Percentiles rank a stretch among this genome's conserved stretches.
These are phyloP conservation scores for Myotisia sp. DNA, from an alignment of 2,329 filamentous ascomycete genomes.

Conservation along the genomic window DNA sequence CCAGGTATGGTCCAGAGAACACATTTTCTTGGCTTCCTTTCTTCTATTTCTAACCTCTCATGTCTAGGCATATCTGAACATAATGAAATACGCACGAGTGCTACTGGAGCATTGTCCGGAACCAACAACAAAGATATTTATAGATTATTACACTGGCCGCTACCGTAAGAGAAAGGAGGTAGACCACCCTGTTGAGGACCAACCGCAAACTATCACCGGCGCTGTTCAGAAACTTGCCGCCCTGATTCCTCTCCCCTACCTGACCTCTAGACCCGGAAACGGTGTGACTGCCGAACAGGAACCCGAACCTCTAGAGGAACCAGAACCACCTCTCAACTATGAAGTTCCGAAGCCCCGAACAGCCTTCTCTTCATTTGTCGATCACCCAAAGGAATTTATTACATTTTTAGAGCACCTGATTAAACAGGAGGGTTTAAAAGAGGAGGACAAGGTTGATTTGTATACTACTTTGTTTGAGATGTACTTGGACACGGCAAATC, in stretches of 20 bases:
- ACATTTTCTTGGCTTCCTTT: background rate
- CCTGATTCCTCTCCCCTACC: conserved; percentile 71
- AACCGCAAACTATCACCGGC: conserved; percentile 45
- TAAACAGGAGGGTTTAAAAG: conserved; percentile 52
- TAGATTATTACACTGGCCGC: conserved; percentile 82
- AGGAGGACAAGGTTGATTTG: conserved; percentile 67
- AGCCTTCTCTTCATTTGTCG: conserved; percentile 92
- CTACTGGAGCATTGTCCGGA: conserved; percentile 73
- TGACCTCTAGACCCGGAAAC: conserved; percentile 33
- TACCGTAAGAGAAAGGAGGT: conserved; percentile 58
- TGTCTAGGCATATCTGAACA: conserved; percentile 62
- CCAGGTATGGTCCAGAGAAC: conserved; percentile 37
- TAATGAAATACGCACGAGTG: conserved; percentile 92
- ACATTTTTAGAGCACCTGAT: conserved; percentile 82
- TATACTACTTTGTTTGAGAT: conserved; percentile 96
- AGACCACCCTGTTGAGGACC: conserved; percentile 34
- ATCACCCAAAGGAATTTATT: conserved; percentile 84
- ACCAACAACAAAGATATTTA: conserved; percentile 74
- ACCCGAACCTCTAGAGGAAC: conserved; percentile 17
- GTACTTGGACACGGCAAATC: conserved; percentile 80
- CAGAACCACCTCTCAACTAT: conserved; percentile 46
- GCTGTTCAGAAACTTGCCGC: conserved; percentile 77
- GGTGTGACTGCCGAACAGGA: conserved; percentile 7
- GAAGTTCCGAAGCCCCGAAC: conserved; percentile 67
- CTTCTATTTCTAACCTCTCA: background rate